phyloP scores from a whole-genome alignment of 2,329 filamentous ascomycete genomes.

The Alternaria gansuensis region DNA sequence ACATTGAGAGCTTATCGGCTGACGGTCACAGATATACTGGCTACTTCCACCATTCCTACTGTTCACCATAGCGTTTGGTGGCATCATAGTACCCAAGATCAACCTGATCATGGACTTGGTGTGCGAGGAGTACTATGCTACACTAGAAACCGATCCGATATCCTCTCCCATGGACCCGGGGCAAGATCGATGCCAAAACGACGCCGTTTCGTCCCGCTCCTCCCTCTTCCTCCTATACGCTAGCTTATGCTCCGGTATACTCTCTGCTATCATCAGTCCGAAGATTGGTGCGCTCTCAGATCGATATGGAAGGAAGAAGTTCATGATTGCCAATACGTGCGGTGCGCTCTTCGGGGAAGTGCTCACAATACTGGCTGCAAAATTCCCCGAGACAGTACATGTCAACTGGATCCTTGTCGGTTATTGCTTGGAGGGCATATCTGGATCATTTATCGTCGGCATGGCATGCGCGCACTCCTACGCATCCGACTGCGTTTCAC shows the following conservation, averaged over 20 bases:
- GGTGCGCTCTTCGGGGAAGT: slow-evolving; percentile 80
- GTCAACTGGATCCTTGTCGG: slow-evolving; percentile 84
- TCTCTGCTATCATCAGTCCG: slow-evolving; percentile 83
- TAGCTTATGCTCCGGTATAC: slow-evolving; percentile 75
- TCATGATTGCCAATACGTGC: slow-evolving; percentile 76
- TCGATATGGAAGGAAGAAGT: slow-evolving; percentile 77
- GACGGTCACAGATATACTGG: slow-evolving; percentile 73
- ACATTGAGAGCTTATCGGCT: slow-evolving; percentile 10
- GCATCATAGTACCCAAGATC: slow-evolving; percentile 83
- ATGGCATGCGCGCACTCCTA: slow-evolving; percentile 85
- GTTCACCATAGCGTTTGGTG: slow-evolving; percentile 86
- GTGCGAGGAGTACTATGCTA: slow-evolving; percentile 82
- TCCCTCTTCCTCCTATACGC: slow-evolving; percentile 81
- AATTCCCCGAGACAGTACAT: slow-evolving; percentile 74
- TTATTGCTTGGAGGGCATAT: slow-evolving; percentile 79
- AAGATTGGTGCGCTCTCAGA: slow-evolving; percentile 87
- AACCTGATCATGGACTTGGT: slow-evolving; percentile 86
- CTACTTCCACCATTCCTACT: slow-evolving; percentile 80
- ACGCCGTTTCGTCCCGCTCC: slow-evolving; percentile 78
- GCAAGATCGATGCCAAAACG: slow-evolving; percentile 74
- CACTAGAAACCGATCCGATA: slow-evolving; percentile 56
- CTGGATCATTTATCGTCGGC: slow-evolving; percentile 86
- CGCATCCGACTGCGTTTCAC: slow-evolving; percentile 84
- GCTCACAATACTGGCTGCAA: slow-evolving; percentile 80
- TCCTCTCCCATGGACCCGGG: slow-evolving; percentile 51